A percentile compares a stretch with the other conserved stretches of the same genome.
Evolutionary conservation across 2,329 filamentous ascomycete genomes (phyloP).

Genomic region (Exophiala aquamarina): DNA sequence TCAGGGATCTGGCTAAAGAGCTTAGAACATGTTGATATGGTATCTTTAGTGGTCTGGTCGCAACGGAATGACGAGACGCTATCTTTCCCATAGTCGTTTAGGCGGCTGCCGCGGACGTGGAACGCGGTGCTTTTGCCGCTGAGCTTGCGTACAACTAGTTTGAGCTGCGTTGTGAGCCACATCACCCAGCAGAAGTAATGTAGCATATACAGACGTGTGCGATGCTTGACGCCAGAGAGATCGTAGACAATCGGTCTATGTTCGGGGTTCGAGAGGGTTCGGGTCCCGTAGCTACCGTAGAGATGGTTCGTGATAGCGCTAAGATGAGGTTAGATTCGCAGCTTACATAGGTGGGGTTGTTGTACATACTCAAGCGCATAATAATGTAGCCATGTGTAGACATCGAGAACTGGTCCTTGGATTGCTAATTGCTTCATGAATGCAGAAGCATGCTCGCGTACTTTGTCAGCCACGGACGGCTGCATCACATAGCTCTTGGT

Average conservation of each 20-base stretch:
- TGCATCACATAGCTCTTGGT: conserved; percentile 67
- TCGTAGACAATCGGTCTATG: conserved; percentile 14
- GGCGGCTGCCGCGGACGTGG: conserved; percentile 39
- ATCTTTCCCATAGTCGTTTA: conserved; percentile 59
- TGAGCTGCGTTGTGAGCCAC: conserved; percentile 40
- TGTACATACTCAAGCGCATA: conserved; percentile 68
- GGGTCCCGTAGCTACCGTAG: conserved; percentile 12
- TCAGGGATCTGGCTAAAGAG: conserved; percentile 41
- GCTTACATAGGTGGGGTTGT: background rate
- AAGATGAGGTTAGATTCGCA: conserved; percentile 4
- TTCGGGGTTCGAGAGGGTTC: conserved; percentile 7
- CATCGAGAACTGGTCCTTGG: conserved; percentile 52
- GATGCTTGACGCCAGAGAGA: conserved; percentile 17
- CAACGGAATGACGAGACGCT: conserved; percentile 59
- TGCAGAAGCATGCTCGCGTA: conserved; percentile 53
- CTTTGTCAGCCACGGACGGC: conserved; percentile 54
- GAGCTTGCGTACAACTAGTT: conserved; percentile 60
- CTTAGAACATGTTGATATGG: conserved; percentile 44
- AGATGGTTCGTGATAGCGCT: conserved; percentile 17
- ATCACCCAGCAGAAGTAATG: conserved; percentile 12
- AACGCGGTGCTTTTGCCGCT: conserved; percentile 51
- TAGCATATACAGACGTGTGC: conserved; percentile 15
- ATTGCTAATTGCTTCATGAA: conserved; percentile 9
- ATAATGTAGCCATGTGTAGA: conserved; percentile 59
- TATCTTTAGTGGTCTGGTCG: conserved; percentile 59